Base-by-base conservation (phyloP, 1,139 yeast species). In the Diutina neorugosa region DNA sequence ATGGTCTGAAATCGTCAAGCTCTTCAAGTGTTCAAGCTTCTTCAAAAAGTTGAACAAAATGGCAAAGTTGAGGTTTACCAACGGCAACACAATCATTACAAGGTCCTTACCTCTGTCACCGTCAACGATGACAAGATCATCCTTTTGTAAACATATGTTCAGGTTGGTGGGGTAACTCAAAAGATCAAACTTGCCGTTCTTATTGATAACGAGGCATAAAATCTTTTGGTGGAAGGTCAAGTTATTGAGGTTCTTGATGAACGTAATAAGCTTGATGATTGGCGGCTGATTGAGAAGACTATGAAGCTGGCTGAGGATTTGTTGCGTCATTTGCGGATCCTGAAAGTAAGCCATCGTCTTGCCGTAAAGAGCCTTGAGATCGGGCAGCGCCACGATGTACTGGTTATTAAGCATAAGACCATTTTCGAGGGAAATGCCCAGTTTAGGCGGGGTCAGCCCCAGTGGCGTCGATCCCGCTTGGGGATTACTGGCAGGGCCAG, bases 1-100 rank as follows among this genome's bases (percentile, higher is more conserved):
- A 23, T 61, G 58, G 57, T 69, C 73, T 42, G 60, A 58, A 54
- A 72, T 70, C 11, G 86, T 84, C 61, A 86, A 81, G 55, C 90
- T 85, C 64, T 86, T 87, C 57, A 84, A 74, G 64, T 86, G 94
- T 61, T 87, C 86, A 61, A 84, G 78, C 64, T 86, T 85, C 65
- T 84, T 85, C 62, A 86, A 69, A 61, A 87, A 85, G 66, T 90
- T 90, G 64, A 93, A 80, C 57, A 87, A 44, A n/a, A 44, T 44
- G 19, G 48, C 48, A 21, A 44, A 44, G 31, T 44, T 44, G 4
- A 44, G 16, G 11, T 44, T 44, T 11, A 44, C 48, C 48, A 73
- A 63, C 0, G 80, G 78, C 54, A 73, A 76, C 52, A 73, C 65
- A 55, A 75, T 72, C 78, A 74, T 73, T n/a, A 73, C 79, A 57